phyloP scores from a whole-genome alignment of 2,329 filamentous ascomycete genomes.

The Colletotrichum eleusines region DNA sequence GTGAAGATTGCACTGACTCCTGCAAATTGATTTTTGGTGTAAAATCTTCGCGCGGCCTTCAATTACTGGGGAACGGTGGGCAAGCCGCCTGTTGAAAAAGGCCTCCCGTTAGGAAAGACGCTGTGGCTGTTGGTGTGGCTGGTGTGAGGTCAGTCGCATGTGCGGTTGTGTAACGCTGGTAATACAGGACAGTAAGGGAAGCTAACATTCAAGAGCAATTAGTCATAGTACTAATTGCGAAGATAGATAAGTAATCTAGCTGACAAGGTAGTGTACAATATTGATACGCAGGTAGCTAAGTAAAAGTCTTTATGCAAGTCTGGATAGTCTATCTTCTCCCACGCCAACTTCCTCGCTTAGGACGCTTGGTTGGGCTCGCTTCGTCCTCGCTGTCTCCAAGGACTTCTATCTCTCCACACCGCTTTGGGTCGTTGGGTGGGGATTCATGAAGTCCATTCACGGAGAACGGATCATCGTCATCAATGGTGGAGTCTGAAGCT shows the following conservation, averaged over 20 bases:
- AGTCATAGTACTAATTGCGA: neutral
- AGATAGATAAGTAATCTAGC: neutral
- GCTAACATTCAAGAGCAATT: neutral
- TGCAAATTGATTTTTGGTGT: no score
- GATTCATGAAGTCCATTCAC: constrained; percentile 1
- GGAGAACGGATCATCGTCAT: neutral
- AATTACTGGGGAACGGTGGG: neutral
- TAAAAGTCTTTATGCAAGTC: neutral
- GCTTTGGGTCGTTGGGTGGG: neutral
- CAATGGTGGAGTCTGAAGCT: neutral
- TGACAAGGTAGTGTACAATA: neutral
- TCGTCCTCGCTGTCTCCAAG: neutral
- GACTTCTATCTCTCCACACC: constrained; percentile 5
- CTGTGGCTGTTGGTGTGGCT: neutral
- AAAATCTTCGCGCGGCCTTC: no score
- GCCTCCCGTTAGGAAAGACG: constrained; percentile 4
- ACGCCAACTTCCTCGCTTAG: neutral
- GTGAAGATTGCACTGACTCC: no score
- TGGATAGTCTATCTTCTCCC: neutral
- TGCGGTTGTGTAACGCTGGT: no score
- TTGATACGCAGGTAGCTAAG: neutral
- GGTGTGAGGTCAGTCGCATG: neutral
- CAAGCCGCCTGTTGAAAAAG: constrained; percentile 1
- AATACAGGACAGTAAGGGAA: neutral
- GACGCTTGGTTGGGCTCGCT: neutral